These are phyloP conservation scores for Nicotiana noctiflora DNA, from an alignment of 257 asterid species.

Conservation along the genomic window DNA sequence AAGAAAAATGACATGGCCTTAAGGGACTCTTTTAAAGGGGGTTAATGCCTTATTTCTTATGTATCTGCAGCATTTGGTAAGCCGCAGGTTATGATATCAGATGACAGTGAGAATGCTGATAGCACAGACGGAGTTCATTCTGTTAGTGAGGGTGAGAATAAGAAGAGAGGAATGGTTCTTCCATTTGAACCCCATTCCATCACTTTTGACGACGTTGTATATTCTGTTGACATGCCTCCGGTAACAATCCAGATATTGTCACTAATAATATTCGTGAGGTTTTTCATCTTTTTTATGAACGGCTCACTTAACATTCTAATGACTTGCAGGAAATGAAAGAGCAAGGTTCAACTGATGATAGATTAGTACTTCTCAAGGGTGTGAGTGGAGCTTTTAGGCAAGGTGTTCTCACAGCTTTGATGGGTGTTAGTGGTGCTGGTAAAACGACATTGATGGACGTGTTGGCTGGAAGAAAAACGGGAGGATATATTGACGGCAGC, in stretches of 20 bases:
- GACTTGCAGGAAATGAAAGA: conserved; percentile 58
- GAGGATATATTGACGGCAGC: conserved; percentile 65
- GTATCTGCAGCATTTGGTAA: conserved; percentile 45
- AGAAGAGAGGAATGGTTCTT: conserved; percentile 71
- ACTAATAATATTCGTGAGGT: not conserved
- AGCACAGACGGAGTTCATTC: too few relatives aligned
- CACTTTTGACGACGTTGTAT: conserved; percentile 60
- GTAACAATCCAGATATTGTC: conserved; percentile 16
- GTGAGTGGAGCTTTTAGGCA: conserved; percentile 78
- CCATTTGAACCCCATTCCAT: conserved; percentile 89
- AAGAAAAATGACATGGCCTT: not conserved
- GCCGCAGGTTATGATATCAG: conserved; percentile 49
- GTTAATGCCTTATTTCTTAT: not conserved
- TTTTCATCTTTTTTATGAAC: not conserved
- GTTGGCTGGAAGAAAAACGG: conserved; percentile 73
- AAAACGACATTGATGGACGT: conserved; percentile 81
- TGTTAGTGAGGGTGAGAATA: conserved; percentile 17
- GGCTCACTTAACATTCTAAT: not conserved
- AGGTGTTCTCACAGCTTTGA: conserved; percentile 74
- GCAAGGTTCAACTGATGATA: conserved; percentile 44
- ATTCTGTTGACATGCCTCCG: conserved; percentile 88
- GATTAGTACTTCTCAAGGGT: conserved; percentile 49
- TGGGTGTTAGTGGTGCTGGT: conserved; percentile 92
- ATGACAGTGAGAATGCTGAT: conserved; percentile 17
- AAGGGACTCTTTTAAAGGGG: too few relatives aligned